Base-by-base conservation (phyloP, 2,329 filamentous ascomycete genomes). In the Xylaria sp. region DNA sequence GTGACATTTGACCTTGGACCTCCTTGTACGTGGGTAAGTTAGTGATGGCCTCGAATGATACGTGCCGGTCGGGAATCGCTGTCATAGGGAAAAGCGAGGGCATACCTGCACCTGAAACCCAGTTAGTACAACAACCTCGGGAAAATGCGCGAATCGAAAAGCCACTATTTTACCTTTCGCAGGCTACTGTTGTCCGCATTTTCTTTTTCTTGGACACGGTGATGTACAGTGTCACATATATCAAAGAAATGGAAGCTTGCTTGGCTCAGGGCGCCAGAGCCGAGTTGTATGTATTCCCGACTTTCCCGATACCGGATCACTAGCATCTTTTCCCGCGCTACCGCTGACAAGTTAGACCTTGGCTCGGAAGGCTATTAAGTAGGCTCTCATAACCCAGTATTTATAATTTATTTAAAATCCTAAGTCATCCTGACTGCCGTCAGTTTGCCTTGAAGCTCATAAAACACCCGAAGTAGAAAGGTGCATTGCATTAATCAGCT, bases 231-330 rank as follows among this genome's bases (percentile, higher is more conserved):
- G 12, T 46, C 18, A 46, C 20, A 20, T 56, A 32, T n/a, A 30
- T 12, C 41, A 43, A 60, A 18, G 32, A 50, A 43, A 39, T 66
- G 20, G 15, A 30, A 50, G 56, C 41, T 5, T 64, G 25, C n/a
- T 52, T n/a, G 45, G 30, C 20, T 7, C 8, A 15, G 23, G 46
- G 52, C 18, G 48, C 56, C 48, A 18, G 65, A 67, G 65, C 65
- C 61, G 56, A 65, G 28, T 25, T 13, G 25, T 56, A 30, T 9
- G 20, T 46, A 67, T 67, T 67, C 65, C 67, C 67, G 65, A 69
- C 61, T 62, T 69, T 69, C 65, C 67, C 67, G 67, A 69, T 69
- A 67, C 67, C 67, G 67, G 67, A 63, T 64, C 53, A 41, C 39
- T 15, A 39, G 7, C 55, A 28, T 13, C 10, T 6, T 12, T 6